Conservation (phyloP, 2,329 filamentous ascomycete species). For the Conoideocrella luteorostrata region DNA sequence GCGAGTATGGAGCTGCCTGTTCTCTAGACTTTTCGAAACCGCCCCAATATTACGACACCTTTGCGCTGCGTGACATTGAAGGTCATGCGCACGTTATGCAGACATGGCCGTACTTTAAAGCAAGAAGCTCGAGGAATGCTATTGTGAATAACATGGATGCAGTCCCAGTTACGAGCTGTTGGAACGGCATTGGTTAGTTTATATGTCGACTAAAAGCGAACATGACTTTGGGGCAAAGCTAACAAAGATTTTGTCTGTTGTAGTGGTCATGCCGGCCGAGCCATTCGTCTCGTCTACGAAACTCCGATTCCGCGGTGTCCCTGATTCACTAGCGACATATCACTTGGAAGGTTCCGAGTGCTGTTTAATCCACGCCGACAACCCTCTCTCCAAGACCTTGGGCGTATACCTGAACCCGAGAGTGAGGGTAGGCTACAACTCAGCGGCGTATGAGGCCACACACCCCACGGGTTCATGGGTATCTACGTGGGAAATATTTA, state of each 20-base stretch:
- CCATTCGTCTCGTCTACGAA: constrained; percentile 43
- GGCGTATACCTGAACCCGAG: constrained; percentile 65
- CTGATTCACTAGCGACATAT: constrained; percentile 52
- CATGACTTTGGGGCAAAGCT: no score
- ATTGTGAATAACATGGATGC: constrained; percentile 41
- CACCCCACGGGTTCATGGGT: constrained; percentile 39
- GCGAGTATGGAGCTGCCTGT: constrained; percentile 56
- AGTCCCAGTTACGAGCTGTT: constrained; percentile 40
- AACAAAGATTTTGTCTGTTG: background rate
- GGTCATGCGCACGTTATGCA: constrained; percentile 46
- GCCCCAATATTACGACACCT: constrained; percentile 55
- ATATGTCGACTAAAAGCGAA: no score
- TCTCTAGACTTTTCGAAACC: constrained; percentile 52
- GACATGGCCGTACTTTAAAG: constrained; percentile 55
- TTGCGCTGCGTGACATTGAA: constrained; percentile 49
- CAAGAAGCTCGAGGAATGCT: constrained; percentile 43
- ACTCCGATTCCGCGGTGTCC: constrained; percentile 57
- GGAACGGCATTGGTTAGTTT: constrained; percentile 36
- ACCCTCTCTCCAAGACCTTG: constrained; percentile 43
- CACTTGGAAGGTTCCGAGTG: constrained; percentile 75
- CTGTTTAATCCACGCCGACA: constrained; percentile 70
- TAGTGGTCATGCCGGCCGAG: constrained; percentile 44
- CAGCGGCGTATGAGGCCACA: constrained; percentile 43
- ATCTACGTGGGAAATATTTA: constrained; percentile 39
- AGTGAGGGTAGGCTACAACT: constrained; percentile 61